phyloP scores from a whole-genome alignment of 805 yeast species.

The Scheffersomyces coipomensis region DNA sequence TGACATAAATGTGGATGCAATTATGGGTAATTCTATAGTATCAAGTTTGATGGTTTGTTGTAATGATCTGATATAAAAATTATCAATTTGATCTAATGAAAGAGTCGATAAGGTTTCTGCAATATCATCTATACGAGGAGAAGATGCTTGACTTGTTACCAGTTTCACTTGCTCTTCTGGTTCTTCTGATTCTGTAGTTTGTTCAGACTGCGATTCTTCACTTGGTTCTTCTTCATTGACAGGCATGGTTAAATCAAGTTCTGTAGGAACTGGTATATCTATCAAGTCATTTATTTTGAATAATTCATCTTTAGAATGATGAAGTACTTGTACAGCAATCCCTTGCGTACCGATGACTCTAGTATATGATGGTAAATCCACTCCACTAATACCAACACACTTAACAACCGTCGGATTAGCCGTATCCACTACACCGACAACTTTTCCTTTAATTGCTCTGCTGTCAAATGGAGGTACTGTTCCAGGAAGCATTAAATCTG shows the following conservation, averaged over 20 bases:
- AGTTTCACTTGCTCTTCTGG: neutral
- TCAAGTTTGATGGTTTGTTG: constrained; percentile 65
- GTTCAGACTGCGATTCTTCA: neutral
- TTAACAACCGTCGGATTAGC: constrained; percentile 59
- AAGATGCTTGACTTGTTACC: neutral
- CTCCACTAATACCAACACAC: constrained; percentile 67
- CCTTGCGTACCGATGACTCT: constrained; percentile 67
- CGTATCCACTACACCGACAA: constrained; percentile 71
- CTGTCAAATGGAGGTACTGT: constrained; percentile 58
- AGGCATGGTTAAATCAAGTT: constrained; percentile 22
- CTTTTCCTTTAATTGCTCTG: constrained; percentile 45
- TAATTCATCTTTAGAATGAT: constrained; percentile 65
- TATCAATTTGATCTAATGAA: constrained; percentile 67
- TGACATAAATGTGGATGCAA: constrained; percentile 74
- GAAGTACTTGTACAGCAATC: constrained; percentile 73
- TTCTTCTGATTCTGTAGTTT: neutral
- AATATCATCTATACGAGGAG: constrained; percentile 7
- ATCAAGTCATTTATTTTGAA: constrained; percentile 47
- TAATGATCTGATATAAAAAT: constrained; percentile 68
- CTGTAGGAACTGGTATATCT: constrained; percentile 30
- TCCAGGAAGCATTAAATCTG: constrained; percentile 79
- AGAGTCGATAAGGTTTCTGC: constrained; percentile 36
- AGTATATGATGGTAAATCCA: constrained; percentile 44
- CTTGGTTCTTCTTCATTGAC: neutral
- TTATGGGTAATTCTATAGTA: constrained; percentile 60